These are phyloP conservation scores for Tulasnella sp. DNA, from an alignment of 768 basidiomycete species.

Conservation along the genomic window DNA sequence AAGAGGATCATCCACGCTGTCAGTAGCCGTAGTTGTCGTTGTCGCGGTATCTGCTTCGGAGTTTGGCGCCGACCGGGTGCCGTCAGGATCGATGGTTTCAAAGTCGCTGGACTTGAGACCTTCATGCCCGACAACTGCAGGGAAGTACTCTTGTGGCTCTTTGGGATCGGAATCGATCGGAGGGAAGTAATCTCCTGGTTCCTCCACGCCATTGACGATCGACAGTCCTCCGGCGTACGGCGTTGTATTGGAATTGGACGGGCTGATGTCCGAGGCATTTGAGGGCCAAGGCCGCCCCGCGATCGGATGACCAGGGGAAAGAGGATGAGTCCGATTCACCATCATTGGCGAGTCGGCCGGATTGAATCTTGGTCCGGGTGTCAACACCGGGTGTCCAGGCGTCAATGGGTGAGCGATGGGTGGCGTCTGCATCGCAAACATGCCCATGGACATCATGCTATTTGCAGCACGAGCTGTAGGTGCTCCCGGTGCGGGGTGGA, in stretches of 20 bases:
- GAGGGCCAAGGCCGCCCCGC: no score
- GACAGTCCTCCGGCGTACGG: neutral
- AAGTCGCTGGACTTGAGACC: no score
- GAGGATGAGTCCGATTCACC: neutral
- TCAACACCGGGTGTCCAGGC: neutral
- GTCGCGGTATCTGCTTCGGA: neutral
- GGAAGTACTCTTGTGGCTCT: neutral
- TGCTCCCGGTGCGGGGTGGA: slow-evolving; percentile 1
- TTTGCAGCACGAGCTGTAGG: neutral
- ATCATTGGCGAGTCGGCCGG: neutral
- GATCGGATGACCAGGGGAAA: no score
- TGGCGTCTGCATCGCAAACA: neutral
- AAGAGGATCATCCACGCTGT: neutral
- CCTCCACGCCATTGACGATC: neutral
- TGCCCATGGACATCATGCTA: neutral
- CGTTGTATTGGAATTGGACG: neutral
- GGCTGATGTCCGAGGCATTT: no score
- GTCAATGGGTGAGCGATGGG: neutral
- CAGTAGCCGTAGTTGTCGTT: neutral
- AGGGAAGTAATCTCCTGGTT: neutral
- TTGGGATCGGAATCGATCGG: neutral
- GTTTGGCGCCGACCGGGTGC: neutral
- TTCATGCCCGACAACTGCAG: no score
- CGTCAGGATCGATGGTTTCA: neutral
- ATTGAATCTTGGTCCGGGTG: neutral